These are phyloP conservation scores for Skeletonema marinoi DNA, from an alignment of 108 stramenopile species.

Conservation along the genomic window DNA sequence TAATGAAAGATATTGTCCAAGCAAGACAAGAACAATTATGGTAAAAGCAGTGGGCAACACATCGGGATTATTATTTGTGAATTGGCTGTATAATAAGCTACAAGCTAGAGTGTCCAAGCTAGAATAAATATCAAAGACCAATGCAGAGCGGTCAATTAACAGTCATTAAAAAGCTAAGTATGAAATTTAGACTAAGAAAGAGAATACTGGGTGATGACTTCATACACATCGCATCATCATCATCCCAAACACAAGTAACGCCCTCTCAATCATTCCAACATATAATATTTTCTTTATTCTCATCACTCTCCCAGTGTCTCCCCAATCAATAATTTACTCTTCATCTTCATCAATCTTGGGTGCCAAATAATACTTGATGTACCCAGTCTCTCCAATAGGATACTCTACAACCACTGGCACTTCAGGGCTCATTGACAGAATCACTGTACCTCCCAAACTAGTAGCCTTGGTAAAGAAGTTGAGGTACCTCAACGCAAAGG, in stretches of 20 bases:
- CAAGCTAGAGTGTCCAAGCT: too few relatives aligned
- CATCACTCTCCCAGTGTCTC: neutral
- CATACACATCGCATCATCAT: neutral
- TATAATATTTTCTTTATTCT: neutral
- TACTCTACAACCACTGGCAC: conserved; percentile 99
- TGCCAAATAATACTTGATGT: conserved; percentile 97
- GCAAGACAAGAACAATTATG: neutral
- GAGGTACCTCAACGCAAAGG: conserved; percentile 97
- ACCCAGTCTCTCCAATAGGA: conserved; percentile 90
- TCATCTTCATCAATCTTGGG: conserved; percentile 99
- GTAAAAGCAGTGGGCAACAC: too few relatives aligned
- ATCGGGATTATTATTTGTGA: too few relatives aligned
- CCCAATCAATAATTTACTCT: conserved; percentile 9
- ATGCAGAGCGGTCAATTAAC: neutral
- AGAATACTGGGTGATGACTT: neutral
- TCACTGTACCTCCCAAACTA: conserved; percentile 79
- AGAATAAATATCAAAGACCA: neutral
- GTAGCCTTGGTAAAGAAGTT: conserved; percentile 99
- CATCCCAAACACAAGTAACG: neutral
- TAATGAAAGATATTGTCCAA: neutral
- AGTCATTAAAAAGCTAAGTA: conserved; percentile 2
- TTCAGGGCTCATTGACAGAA: conserved; percentile 94
- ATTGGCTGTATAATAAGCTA: neutral
- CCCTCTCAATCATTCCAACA: neutral
- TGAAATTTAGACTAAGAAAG: conserved; percentile 5